phyloP scores from a whole-genome alignment of 257 asterid genomes.

The Solanum okadae region DNA sequence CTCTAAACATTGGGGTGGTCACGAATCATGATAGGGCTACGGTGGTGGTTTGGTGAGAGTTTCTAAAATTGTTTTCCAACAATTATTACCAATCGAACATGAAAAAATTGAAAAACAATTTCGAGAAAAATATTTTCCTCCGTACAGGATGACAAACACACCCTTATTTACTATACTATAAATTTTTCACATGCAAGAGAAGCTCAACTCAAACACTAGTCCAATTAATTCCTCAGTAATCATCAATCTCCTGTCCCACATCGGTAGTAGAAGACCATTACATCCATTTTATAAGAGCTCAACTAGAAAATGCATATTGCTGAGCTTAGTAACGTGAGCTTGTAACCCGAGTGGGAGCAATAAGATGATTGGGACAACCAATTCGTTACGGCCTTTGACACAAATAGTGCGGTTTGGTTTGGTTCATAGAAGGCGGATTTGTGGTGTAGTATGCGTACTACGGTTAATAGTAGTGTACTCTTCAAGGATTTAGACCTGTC shows the following conservation, averaged over 20 bases:
- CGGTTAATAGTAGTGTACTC: no score
- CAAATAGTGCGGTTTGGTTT: not conserved
- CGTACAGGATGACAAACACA: not conserved
- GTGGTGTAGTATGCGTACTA: no score
- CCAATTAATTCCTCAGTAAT: not conserved
- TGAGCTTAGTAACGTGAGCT: not conserved
- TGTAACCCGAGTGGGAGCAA: not conserved
- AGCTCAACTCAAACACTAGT: not conserved
- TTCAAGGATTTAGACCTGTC: no score
- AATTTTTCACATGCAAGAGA: not conserved
- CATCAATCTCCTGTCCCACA: not conserved
- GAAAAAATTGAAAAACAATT: not conserved
- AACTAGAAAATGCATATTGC: not conserved
- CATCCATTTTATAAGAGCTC: not conserved
- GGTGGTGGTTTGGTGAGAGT: no score
- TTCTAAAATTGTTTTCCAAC: no score
- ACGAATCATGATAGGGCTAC: fast-evolving
- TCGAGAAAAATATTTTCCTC: not conserved
- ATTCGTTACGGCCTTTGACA: not conserved
- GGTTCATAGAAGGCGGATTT: not conserved
- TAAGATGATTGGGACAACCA: not conserved
- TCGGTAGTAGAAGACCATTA: not conserved
- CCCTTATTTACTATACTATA: not conserved
- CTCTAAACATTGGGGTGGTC: not conserved
- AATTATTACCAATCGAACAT: no score